Evolutionary conservation across 352 stramenopile species (phyloP), one percentile per base, ranked within the genome.

Genomic region (Phytophthora meadii): DNA sequence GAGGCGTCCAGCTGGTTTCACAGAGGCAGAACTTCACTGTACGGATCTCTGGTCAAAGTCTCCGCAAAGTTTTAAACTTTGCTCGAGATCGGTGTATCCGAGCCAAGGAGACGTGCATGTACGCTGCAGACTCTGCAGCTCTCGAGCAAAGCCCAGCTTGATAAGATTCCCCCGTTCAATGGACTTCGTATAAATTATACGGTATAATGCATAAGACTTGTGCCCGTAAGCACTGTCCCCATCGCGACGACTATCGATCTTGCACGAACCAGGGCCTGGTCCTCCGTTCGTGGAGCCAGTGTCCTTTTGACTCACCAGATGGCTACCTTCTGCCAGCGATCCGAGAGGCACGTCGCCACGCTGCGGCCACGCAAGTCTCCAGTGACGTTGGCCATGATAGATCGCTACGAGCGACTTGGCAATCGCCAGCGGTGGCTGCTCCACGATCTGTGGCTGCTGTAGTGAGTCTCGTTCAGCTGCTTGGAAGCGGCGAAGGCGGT

Each of bases 301-400:
- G 65, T 58, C 53, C 60, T 61, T 73, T 49, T 61, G 22, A 40
- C 53, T 57, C 47, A 32, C 60, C 60, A 70, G 65, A 74, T 70
- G 47, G 44, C 54, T 65, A 57, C 37, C 32, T 41, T 54, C 27
- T 58, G 61, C 30, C 15, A 49, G 44, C 44, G 32, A 47, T 5
- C 36, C 17, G 45, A 60, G 46, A 55, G 41, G 48, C 47, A 54
- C 44, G 24, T 27, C n/a, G 34, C 47, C 22, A 6, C 9, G 17
- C 5, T 60, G 53, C 27, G 17, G 19, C 34, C 28, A 36, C 60
- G 42, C 50, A 54, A 52, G 54, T 60, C 62, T 37, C 39, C 54
- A 39, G 39, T 65, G 59, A 41, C 34, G 30, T 19, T 34, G 44
- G 22, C 42, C 64, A 67, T 39, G 49, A 51, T 54, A 37, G 46